Evolutionary conservation across 2,329 filamentous ascomycete genomes (phyloP).

Genomic region (Microthyrium microscopicum): DNA sequence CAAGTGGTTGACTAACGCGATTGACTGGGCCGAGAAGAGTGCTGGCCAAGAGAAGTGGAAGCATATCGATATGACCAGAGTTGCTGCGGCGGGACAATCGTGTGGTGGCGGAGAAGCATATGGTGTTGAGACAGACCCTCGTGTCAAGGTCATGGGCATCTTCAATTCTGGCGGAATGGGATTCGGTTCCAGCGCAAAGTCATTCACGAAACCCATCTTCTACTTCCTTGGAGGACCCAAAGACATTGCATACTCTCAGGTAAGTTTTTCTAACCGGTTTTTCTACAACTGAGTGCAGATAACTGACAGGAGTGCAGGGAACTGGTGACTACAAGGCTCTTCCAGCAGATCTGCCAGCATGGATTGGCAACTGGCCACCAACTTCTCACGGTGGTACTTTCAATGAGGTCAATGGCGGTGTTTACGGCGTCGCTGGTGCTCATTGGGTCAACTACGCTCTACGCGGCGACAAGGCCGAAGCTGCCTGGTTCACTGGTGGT

Average conservation of each 20-base stretch:
- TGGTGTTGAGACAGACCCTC: not conserved
- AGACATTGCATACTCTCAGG: not conserved
- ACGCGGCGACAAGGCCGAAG: not conserved
- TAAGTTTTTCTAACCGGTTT: not conserved
- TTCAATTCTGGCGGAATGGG: not conserved
- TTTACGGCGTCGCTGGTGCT: not conserved
- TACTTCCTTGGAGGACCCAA: not conserved
- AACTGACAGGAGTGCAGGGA: too few relatives aligned
- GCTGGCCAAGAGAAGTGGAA: not conserved
- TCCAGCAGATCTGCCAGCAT: not conserved
- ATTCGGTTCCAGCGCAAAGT: not conserved
- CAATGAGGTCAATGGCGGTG: not conserved
- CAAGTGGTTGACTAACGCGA: too few relatives aligned
- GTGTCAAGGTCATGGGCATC: not conserved
- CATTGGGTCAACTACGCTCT: constrained; percentile 1
- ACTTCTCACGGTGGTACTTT: not conserved
- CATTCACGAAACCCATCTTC: not conserved
- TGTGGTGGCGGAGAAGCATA: constrained; percentile 2
- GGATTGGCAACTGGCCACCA: not conserved
- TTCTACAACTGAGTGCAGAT: not conserved
- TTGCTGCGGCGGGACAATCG: not conserved
- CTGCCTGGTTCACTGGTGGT: constrained; percentile 1
- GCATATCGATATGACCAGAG: not conserved
- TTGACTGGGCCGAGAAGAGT: not conserved
- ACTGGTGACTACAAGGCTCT: not conserved